Evolutionary conservation across 495 filamentous ascomycete genomes (phyloP).

Genomic region (Xylaria bambusicola): DNA sequence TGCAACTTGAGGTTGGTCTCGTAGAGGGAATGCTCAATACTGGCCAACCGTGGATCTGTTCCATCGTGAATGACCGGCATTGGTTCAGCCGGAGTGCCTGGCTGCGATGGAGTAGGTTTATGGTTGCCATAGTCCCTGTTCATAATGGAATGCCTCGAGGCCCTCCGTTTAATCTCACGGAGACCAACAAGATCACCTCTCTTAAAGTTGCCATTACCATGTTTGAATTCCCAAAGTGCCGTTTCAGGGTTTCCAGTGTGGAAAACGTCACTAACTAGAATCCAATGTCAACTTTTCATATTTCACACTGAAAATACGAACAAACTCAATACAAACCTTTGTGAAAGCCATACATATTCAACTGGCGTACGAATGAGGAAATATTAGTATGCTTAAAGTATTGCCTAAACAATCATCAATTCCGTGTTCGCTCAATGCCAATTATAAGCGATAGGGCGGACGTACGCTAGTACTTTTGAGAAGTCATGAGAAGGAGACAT

Average conservation of each 20-base stretch:
- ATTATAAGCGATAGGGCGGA: slow-evolving; percentile 26
- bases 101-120: slow-evolving; percentile 71
- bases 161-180: slow-evolving; percentile 93
- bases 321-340: slow-evolving; percentile 68
- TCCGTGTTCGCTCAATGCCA: slow-evolving; percentile 23
- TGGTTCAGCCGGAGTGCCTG: slow-evolving; percentile 81
- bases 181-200: slow-evolving; percentile 88
- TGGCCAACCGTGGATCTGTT: slow-evolving; percentile 73
- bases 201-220: slow-evolving; percentile 97
- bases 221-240: slow-evolving; percentile 98
- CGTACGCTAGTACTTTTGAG: slow-evolving; percentile 96
- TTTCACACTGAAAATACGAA: slow-evolving; percentile 9
- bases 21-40: slow-evolving; percentile 78
- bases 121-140: slow-evolving; percentile 93
- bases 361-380: slow-evolving; percentile 94
- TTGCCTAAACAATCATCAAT: slow-evolving; percentile 55
- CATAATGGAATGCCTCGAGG: slow-evolving; percentile 93
- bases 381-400: slow-evolving; percentile 99
- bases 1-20: slow-evolving; percentile 75
- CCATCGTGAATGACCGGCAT: slow-evolving; percentile 65
- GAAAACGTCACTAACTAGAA: slow-evolving; percentile 93
- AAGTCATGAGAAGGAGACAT: slow-evolving; percentile 98
- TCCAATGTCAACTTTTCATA: slow-evolving; percentile 12
- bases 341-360: slow-evolving; percentile 99
- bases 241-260: slow-evolving; percentile 95